phyloP scores from a whole-genome alignment of 805 yeast genomes.

The Cyberlindnera americana region DNA sequence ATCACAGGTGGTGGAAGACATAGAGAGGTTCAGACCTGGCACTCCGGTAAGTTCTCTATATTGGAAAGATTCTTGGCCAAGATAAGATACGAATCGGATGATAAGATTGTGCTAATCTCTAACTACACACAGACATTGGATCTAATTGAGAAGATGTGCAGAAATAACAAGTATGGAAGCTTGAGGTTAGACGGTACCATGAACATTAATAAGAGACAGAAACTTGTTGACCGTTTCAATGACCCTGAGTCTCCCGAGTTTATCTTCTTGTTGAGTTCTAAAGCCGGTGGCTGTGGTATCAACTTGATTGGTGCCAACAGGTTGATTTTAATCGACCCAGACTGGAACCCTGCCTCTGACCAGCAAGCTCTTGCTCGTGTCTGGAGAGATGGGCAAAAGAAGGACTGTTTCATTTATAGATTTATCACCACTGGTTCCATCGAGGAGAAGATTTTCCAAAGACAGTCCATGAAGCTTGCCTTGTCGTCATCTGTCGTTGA shows the following conservation, averaged over 20 bases:
- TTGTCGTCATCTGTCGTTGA: slow-evolving; percentile 95
- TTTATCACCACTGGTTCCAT: slow-evolving; percentile 93
- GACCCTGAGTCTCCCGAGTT: slow-evolving; percentile 87
- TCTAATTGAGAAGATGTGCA: slow-evolving; percentile 81
- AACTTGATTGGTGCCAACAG: slow-evolving; percentile 96
- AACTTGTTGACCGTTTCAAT: slow-evolving; percentile 85
- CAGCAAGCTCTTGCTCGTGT: slow-evolving; percentile 97
- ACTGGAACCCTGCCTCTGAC: slow-evolving; percentile 98
- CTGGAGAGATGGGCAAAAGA: slow-evolving; percentile 99
- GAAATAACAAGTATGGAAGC: slow-evolving; percentile 67
- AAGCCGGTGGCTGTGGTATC: slow-evolving; percentile 99
- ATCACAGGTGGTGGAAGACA: slow-evolving; percentile 49
- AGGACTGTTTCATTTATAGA: slow-evolving; percentile 91
- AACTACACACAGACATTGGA: slow-evolving; percentile 95
- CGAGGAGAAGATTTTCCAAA: slow-evolving; percentile 92
- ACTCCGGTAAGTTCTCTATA: slow-evolving; percentile 83
- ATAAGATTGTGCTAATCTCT: slow-evolving; percentile 90
- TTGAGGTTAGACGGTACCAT: slow-evolving; percentile 89
- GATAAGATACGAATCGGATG: slow-evolving; percentile 78
- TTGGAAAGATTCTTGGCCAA: slow-evolving; percentile 79
- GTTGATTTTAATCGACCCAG: slow-evolving; percentile 80
- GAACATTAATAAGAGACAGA: slow-evolving; percentile 89
- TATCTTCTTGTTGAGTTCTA: slow-evolving; percentile 83
- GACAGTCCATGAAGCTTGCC: slow-evolving; percentile 92
- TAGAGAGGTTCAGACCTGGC: slow-evolving; percentile 72